Percentiles rank a stretch among this genome's conserved stretches.
phyloP scores from a whole-genome alignment of 2,329 filamentous ascomycete genomes.

The Diaporthe sp. region DNA sequence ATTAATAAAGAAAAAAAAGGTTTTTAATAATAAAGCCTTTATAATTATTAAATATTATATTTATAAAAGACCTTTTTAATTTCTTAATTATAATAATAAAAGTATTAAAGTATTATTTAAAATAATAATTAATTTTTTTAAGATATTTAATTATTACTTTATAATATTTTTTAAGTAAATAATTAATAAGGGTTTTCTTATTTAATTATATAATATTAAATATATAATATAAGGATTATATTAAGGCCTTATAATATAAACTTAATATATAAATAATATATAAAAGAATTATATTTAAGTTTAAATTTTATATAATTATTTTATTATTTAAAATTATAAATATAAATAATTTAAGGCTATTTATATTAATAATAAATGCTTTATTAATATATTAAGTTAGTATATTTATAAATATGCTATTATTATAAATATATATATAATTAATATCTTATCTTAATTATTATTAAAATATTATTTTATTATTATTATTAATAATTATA shows the following conservation, averaged over 20 bases:
- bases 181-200: too few species aligned
- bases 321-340: background rate
- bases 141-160: too few species aligned
- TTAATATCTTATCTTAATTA: background rate
- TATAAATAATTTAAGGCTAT: background rate
- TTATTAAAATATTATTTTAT: background rate
- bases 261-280: background rate
- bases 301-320: background rate
- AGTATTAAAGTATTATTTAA: too few species aligned
- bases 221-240: background rate
- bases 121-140: too few species aligned
- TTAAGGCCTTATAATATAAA: background rate
- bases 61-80: too few species aligned
- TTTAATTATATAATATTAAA: background rate
- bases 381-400: background rate
- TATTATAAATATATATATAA: constrained; percentile 1
- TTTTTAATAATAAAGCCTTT: background rate
- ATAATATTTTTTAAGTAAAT: background rate
- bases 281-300: background rate
- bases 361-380: background rate
- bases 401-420: background rate
- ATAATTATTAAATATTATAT: too few species aligned
- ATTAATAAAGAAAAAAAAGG: background rate
- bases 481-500: background rate
- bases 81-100: too few species aligned